Conservation (phyloP, 805 yeast genomes). For the Komagataella pastoris region DNA sequence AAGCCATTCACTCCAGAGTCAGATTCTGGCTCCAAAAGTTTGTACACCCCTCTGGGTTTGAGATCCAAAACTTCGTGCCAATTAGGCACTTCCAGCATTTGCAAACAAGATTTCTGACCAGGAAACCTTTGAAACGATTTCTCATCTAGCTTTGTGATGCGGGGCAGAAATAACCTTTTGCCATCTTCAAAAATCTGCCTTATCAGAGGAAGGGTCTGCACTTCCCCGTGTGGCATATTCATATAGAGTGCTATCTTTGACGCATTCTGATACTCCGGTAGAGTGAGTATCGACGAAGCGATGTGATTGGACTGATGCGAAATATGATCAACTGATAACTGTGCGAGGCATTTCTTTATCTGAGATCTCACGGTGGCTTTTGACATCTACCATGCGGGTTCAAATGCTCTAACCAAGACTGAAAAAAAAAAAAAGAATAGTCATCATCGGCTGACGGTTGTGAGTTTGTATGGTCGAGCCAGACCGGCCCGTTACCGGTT, state of each 20-base stretch:
- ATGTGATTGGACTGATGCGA: conserved; percentile 8
- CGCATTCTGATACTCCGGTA: conserved; percentile 28
- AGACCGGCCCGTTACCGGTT: not conserved
- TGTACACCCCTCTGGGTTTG: conserved; percentile 55
- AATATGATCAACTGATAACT: conserved; percentile 1
- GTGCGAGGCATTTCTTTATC: conserved; percentile 1
- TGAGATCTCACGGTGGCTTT: conserved; percentile 3
- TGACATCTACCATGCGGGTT: not conserved
- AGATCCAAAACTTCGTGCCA: conserved; percentile 29
- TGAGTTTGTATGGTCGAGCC: too few species aligned
- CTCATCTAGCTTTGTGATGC: conserved; percentile 19
- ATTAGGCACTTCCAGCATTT: conserved; percentile 38
- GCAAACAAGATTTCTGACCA: conserved; percentile 29
- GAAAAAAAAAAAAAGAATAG: too few species aligned
- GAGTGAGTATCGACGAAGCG: conserved; percentile 7
- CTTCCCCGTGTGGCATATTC: conserved; percentile 65
- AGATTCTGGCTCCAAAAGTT: conserved; percentile 51
- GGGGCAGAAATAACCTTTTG: conserved; percentile 47
- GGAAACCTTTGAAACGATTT: conserved; percentile 11
- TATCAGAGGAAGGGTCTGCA: conserved; percentile 46
- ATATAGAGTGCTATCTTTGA: conserved; percentile 50
- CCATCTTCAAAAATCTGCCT: conserved; percentile 28
- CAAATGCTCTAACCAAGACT: not conserved
- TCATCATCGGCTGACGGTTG: not conserved
- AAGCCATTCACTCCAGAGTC: conserved; percentile 4